Percentiles rank a stretch among this genome's conserved stretches.
Evolutionary conservation across 805 yeast genomes (phyloP).

Genomic region (Debaryomyces maramus): DNA sequence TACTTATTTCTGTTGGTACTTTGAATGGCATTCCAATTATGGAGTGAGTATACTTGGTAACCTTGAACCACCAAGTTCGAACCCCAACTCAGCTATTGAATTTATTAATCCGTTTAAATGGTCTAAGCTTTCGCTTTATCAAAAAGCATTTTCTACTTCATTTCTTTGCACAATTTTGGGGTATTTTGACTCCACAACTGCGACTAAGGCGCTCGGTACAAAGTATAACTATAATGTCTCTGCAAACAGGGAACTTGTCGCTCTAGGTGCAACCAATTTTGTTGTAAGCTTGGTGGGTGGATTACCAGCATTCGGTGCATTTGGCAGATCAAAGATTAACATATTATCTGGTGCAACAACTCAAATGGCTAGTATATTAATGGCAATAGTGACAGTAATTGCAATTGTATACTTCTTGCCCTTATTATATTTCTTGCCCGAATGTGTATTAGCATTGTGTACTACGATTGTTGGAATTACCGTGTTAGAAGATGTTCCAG

Average conservation of each 20-base stretch:
- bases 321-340: slow-evolving; percentile 36
- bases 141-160: slow-evolving; percentile 27
- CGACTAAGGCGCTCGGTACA: slow-evolving; percentile 31
- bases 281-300: slow-evolving; percentile 31
- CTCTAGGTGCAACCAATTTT: slow-evolving; percentile 31
- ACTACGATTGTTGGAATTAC: slow-evolving; percentile 51
- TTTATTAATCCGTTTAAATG: slow-evolving; percentile 24
- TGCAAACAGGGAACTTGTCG: slow-evolving; percentile 34
- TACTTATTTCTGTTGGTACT: slow-evolving; percentile 24
- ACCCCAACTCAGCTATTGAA: neutral
- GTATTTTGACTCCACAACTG: slow-evolving; percentile 36
- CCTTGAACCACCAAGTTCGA: slow-evolving; percentile 9
- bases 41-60: slow-evolving; percentile 35
- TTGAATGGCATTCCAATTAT: slow-evolving; percentile 20
- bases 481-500: slow-evolving; percentile 40
- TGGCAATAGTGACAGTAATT: slow-evolving; percentile 29
- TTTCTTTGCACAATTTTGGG: slow-evolving; percentile 34
- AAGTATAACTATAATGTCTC: slow-evolving; percentile 32
- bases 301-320: slow-evolving; percentile 36
- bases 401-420: slow-evolving; percentile 27
- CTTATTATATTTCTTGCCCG: slow-evolving; percentile 26
- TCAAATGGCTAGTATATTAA: slow-evolving; percentile 39
- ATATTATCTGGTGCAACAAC: slow-evolving; percentile 47
- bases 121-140: slow-evolving; percentile 20
- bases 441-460: slow-evolving; percentile 34